Conservation (phyloP, 495 filamentous ascomycete genomes). For the Penicillium cosmopolitanum region DNA sequence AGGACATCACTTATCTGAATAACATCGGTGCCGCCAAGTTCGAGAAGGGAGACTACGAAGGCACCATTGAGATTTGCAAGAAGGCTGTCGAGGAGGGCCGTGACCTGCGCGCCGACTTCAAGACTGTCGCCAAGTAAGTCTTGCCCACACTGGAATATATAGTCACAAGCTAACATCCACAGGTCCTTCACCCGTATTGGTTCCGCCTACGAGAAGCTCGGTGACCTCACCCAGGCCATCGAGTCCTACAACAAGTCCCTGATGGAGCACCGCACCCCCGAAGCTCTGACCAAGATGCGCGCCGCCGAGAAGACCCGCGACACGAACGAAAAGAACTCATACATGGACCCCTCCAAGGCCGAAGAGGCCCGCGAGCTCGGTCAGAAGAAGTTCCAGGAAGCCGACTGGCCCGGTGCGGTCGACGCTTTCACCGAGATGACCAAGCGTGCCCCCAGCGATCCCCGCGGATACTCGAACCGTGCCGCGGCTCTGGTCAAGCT, state of each 20-base stretch:
- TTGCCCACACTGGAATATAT: neutral
- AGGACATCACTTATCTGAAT: slow-evolving; percentile 97
- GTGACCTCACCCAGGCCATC: slow-evolving; percentile 79
- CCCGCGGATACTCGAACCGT: slow-evolving; percentile 95
- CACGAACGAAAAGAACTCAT: slow-evolving; percentile 73
- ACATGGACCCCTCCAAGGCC: slow-evolving; percentile 88
- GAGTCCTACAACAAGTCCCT: slow-evolving; percentile 90
- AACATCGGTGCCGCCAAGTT: slow-evolving; percentile 93
- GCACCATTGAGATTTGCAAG: slow-evolving; percentile 81
- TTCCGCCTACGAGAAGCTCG: slow-evolving; percentile 84
- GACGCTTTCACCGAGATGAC: slow-evolving; percentile 96
- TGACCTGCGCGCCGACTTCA: slow-evolving; percentile 88
- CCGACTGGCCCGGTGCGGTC: slow-evolving; percentile 94
- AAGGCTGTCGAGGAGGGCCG: slow-evolving; percentile 88
- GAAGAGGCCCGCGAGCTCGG: slow-evolving; percentile 95
- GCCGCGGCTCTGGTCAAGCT: slow-evolving; percentile 96
- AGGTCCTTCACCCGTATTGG: slow-evolving; percentile 89
- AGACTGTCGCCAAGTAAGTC: slow-evolving; percentile 86
- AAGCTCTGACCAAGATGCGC: slow-evolving; percentile 89
- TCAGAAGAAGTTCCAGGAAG: slow-evolving; percentile 94
- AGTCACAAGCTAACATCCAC: slow-evolving; percentile 3
- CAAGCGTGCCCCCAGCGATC: slow-evolving; percentile 91
- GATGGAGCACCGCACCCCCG: slow-evolving; percentile 95
- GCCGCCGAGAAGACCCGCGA: slow-evolving; percentile 89
- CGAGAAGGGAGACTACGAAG: slow-evolving; percentile 92